Evolutionary conservation across 2,329 filamentous ascomycete genomes (phyloP).

Genomic region (Aspergillus pseudotamarii): DNA sequence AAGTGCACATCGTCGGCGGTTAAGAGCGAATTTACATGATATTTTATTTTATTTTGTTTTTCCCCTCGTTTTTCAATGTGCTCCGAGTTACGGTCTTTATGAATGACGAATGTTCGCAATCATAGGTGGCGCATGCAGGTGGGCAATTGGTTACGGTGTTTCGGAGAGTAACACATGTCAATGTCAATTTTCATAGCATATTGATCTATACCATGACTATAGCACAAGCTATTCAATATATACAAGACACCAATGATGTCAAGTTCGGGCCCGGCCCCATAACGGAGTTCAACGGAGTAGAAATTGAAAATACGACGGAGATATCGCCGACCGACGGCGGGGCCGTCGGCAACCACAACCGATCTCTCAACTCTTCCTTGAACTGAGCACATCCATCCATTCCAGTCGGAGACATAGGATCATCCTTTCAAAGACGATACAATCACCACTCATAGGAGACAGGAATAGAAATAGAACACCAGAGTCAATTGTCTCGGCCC

Average conservation of each 20-base stretch:
- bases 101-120: background rate
- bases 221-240: background rate
- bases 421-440: background rate
- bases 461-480: background rate
- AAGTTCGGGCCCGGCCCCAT: too few relatives aligned
- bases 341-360: background rate
- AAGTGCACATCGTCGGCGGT: conserved; percentile 23
- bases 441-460: background rate
- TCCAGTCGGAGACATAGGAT: background rate
- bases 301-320: background rate
- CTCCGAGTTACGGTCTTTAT: background rate
- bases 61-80: background rate
- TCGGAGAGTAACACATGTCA: background rate
- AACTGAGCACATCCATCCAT: too few relatives aligned
- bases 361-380: too few relatives aligned
- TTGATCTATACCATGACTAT: background rate
- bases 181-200: background rate
- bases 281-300: background rate
- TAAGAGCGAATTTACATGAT: background rate
- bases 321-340: background rate
- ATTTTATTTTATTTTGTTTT: background rate
- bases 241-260: background rate
- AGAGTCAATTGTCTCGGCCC: background rate
- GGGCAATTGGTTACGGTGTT: background rate
- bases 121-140: background rate